Conservation (phyloP, 2,329 filamentous ascomycete species). For the Blastomyces parvus region DNA sequence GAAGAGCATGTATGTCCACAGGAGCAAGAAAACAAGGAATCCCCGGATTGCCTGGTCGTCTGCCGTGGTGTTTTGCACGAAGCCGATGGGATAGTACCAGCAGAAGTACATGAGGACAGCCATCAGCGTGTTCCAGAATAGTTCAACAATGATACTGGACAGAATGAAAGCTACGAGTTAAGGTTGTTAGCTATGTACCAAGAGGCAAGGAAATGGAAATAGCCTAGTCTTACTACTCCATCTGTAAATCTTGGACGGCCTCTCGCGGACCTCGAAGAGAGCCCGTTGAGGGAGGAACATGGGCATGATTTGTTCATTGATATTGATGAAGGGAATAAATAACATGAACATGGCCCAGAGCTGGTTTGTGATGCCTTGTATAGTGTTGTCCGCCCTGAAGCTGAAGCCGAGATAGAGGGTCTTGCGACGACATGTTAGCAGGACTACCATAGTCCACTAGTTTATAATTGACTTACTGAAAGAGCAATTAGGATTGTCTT, state of each 20-base stretch:
- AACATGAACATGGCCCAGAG: constrained; percentile 86
- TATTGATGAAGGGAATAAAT: constrained; percentile 62
- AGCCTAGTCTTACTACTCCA: constrained; percentile 42
- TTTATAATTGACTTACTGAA: neutral
- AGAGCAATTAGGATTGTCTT: constrained; percentile 52
- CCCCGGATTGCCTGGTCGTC: constrained; percentile 44
- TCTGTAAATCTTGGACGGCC: constrained; percentile 59
- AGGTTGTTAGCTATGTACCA: neutral
- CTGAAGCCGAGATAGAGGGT: neutral
- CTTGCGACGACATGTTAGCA: neutral
- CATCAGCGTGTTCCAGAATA: constrained; percentile 55
- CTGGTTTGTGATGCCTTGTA: constrained; percentile 77
- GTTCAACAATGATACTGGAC: constrained; percentile 60
- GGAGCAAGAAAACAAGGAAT: constrained; percentile 54
- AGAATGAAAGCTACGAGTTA: constrained; percentile 47
- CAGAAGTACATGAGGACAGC: constrained; percentile 53
- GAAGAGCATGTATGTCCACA: constrained; percentile 58
- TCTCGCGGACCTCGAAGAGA: constrained; percentile 50
- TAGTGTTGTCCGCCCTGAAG: constrained; percentile 61
- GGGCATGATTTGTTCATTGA: constrained; percentile 46
- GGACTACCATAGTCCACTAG: neutral
- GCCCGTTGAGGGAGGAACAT: constrained; percentile 49
- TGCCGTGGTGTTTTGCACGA: constrained; percentile 34
- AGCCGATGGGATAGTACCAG: constrained; percentile 57
- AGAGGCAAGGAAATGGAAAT: neutral